These are phyloP conservation scores for Wickerhamiella occidentalis DNA, from an alignment of 805 yeast species.

Conservation along the genomic window DNA sequence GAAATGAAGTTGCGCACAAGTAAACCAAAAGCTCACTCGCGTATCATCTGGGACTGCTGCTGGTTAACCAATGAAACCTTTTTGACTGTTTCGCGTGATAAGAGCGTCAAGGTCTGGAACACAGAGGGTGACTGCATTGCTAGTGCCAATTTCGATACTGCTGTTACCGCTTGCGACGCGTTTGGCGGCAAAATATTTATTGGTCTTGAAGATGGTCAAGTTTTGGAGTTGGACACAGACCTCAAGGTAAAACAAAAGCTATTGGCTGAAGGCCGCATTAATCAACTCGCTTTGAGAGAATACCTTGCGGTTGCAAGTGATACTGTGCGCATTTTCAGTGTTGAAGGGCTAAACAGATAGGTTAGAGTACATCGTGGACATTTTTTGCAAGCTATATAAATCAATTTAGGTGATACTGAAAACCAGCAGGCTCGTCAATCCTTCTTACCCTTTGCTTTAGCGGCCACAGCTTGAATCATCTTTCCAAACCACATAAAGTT, in stretches of 20 bases:
- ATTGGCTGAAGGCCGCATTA: slow-evolving; percentile 17
- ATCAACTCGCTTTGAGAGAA: slow-evolving; percentile 12
- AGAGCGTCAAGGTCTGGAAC: slow-evolving; percentile 41
- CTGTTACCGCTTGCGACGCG: slow-evolving; percentile 20
- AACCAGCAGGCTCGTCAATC: no score
- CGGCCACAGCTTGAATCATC: slow-evolving; percentile 41
- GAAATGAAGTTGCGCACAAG: slow-evolving; percentile 23
- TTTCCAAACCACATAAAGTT: slow-evolving; percentile 81
- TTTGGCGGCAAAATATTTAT: slow-evolving; percentile 4
- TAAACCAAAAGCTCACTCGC: slow-evolving; percentile 66
- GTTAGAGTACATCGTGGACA: no score
- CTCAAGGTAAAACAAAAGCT: background rate
- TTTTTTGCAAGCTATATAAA: no score
- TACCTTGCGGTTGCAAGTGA: slow-evolving; percentile 14
- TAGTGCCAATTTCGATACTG: slow-evolving; percentile 11
- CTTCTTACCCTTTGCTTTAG: slow-evolving; percentile 15
- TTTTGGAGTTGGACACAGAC: slow-evolving; percentile 10
- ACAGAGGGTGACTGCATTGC: slow-evolving; percentile 18
- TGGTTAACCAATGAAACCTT: slow-evolving; percentile 51
- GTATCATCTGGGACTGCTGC: slow-evolving; percentile 91
- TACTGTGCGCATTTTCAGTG: slow-evolving; percentile 6
- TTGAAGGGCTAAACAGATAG: no score
- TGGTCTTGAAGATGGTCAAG: slow-evolving; percentile 20
- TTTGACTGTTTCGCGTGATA: slow-evolving; percentile 81
- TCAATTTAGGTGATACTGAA: no score